Evolutionary conservation across 1,284 basidiomycete species (phyloP), one percentile per base, ranked within the genome.

Genomic region (Fomitopsis betulina): DNA sequence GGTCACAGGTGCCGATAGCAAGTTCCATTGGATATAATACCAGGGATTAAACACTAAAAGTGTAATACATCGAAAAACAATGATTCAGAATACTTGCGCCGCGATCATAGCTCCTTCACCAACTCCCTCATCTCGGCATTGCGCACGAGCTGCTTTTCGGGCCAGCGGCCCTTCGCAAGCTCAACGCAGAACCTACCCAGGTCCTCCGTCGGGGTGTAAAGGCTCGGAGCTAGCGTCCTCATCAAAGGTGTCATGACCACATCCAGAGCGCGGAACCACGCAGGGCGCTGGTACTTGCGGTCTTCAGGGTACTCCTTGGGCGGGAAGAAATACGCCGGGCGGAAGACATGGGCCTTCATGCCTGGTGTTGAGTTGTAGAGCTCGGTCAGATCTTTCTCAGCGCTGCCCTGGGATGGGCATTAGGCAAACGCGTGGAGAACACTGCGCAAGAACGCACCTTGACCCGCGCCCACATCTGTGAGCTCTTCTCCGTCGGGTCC

Each of bases 301-400:
- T 74, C 72, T 27, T 62, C 62, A 3, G 72, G 68, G 50, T 70
- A 69, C 21, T 65, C 58, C n/a, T 61, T 63, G 13, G 67, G 66
- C 0, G 72, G 71, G 62, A 66, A 68, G 67, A 74, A 73, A 62
- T 71, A 72, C 2, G 59, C 71, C 2, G 73, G 72, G 27, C 73
- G 68, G 35, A 70, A 57, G 23, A 71, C 60, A 21, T 67, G 67
- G 4, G 64, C 66, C 25, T 53, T 60, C 55, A 70, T 62, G 27
- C 64, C 63, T 1, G 65, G 60, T 17, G 57, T 53, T 25, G 55
- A 61, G 45, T 63, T 33, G 58, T 63, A 64, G 47, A 68, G 57
- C 30, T 65, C 58, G 0, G 63, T 60, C 3, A 72, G 53, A 42
- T 70, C 63, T 10, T 67, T 65, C 60, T 74, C 72, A 5, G 71